These are phyloP conservation scores for Pseudogymnoascus sp. DNA, from an alignment of 2,329 filamentous ascomycete species.

Conservation along the genomic window DNA sequence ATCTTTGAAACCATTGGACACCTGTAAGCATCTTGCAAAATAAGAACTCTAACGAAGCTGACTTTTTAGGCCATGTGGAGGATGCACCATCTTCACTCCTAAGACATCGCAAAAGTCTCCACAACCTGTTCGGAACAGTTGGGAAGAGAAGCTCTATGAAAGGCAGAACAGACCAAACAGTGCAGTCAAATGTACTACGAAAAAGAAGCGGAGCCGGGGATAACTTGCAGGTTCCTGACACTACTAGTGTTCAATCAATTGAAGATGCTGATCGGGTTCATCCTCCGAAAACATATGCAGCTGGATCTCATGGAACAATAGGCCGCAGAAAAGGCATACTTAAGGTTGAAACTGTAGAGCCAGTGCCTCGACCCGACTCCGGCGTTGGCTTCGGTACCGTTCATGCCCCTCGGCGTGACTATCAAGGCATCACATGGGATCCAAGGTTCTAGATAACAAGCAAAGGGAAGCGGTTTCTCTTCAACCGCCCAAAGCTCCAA, in stretches of 20 bases:
- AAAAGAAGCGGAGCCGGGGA: neutral
- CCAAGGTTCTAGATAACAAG: neutral
- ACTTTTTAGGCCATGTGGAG: neutral
- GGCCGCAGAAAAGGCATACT: neutral
- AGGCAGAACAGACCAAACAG: conserved; percentile 13
- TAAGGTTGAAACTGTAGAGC: neutral
- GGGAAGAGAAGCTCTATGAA: conserved; percentile 14
- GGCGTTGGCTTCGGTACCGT: neutral
- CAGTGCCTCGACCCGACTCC: neutral
- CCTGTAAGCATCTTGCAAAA: neutral
- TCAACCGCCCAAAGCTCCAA: neutral
- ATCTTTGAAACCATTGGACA: neutral
- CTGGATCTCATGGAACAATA: neutral
- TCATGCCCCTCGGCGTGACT: neutral
- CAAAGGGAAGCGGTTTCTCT: neutral
- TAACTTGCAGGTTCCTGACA: neutral
- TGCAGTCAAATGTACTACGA: neutral
- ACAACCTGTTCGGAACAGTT: conserved; percentile 20
- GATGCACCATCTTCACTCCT: neutral
- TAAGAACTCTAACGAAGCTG: neutral
- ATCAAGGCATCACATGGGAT: neutral
- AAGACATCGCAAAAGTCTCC: conserved; percentile 21
- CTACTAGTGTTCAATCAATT: neutral
- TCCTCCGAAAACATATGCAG: neutral
- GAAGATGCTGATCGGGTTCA: neutral